These are phyloP conservation scores for Solanum hybrid DNA, from an alignment of 305 asterid species.

Conservation along the genomic window DNA sequence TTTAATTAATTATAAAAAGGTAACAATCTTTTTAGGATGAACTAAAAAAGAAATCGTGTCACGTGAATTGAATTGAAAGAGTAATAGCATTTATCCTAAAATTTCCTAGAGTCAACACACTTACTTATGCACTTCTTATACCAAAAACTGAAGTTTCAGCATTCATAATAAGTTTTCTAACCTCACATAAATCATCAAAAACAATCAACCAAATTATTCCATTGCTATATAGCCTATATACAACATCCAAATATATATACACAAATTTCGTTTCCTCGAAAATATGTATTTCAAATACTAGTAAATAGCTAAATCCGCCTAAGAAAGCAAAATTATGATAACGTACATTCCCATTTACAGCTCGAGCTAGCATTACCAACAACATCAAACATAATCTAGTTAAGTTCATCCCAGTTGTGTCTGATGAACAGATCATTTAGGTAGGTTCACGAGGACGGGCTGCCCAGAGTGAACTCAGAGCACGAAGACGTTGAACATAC, in stretches of 20 bases:
- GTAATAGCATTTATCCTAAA: neutral
- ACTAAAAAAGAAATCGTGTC: neutral
- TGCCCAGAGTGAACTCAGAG: conserved; percentile 76
- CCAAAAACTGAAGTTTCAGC: neutral
- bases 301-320: conserved; percentile 11
- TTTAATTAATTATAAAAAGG: too few species aligned
- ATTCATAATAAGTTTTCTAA: neutral
- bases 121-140: neutral
- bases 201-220: neutral
- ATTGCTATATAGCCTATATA: conserved; percentile 1
- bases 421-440: conserved; percentile 6
- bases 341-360: conserved; percentile 17
- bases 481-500: conserved; percentile 67
- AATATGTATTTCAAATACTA: conserved; percentile 5
- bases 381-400: neutral
- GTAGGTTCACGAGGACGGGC: conserved; percentile 44
- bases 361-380: conserved; percentile 5
- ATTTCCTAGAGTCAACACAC: neutral
- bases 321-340: conserved; percentile 18
- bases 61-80: neutral
- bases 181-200: neutral
- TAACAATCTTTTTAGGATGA: neutral
- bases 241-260: conserved; percentile 12
- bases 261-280: conserved; percentile 10
- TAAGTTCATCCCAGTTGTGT: neutral